phyloP scores from a whole-genome alignment of 169 alveolate species.

The Toxoplasma gondii region DNA sequence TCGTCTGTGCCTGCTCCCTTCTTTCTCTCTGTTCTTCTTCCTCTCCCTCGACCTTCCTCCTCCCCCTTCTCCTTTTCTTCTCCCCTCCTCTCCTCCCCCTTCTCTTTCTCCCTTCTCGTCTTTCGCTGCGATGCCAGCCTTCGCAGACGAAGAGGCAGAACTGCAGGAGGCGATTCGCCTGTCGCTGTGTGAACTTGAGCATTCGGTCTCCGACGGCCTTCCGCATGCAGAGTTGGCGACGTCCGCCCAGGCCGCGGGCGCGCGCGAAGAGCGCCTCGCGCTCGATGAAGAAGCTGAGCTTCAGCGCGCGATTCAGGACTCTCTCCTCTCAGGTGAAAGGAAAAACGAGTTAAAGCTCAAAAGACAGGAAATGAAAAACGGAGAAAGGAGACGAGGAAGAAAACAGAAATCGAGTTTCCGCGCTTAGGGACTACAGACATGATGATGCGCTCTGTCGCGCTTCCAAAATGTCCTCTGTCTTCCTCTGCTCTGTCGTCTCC shows the following conservation, averaged over 20 bases:
- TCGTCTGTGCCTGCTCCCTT: too few relatives aligned
- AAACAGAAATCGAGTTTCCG: too few relatives aligned
- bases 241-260: neutral
- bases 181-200: neutral
- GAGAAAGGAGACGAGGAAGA: neutral
- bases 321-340: neutral
- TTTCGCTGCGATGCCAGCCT: neutral
- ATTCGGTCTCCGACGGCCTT: neutral
- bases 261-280: neutral
- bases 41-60: neutral
- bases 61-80: neutral
- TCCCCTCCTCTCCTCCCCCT: neutral
- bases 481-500: neutral
- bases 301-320: constrained; percentile 25
- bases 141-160: constrained; percentile 24
- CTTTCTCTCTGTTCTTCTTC: too few relatives aligned
- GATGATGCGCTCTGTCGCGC: too few relatives aligned
- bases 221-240: neutral
- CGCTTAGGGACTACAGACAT: neutral
- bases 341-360: neutral
- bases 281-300: neutral
- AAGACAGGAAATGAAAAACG: neutral
- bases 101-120: neutral
- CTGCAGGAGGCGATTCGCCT: constrained; percentile 38
- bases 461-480: neutral